Base-by-base conservation (phyloP, 2,329 filamentous ascomycete genomes). In the Hirsutella minnesotensis region DNA sequence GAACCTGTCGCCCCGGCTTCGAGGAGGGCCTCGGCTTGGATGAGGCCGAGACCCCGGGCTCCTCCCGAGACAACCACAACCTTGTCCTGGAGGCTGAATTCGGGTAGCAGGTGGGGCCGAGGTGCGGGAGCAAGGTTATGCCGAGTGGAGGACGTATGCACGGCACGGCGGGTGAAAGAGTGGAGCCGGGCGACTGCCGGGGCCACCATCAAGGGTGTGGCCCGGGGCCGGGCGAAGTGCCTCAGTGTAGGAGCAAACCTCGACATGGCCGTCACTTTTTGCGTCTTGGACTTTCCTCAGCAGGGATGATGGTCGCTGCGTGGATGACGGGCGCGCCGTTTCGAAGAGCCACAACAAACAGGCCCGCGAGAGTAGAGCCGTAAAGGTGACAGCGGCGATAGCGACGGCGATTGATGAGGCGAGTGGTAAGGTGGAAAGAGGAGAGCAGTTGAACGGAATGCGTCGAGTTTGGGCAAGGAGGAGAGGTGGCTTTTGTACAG, bases 11-110 rank as follows among this genome's bases (percentile, higher is more conserved):
- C 86, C 30, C 86, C 86, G 9, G 85, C 85, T 60, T 92, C 85
- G 33, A 90, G 66, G 38, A 92, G 67, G 7, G 84, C 86, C 56
- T 90, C 83, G 35, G 82, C 76, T 58, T 90, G 83, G 19, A 83
- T 81, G 34, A 94, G 68, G 34, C 86, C 86, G 9, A 94, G 69
- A 3, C 87, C 86, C 46, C 84, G 75, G 8, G 79, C 86, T 44
- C 75, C 86, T 39, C 86, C 86, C 2, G 84, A 84, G 18, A 94
- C 82, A 37, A 88, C 63, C 42, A 89, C 72, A 15, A 89, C 80
- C 60, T 83, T 87, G 62, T 77, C 75, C 49, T 75, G 71, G 49
- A 94, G 72, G 54, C 73, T 81, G 67, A 92, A 92, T 56, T 92
- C 86, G 37, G 83, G 79, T 40, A 89, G 62, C 12, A 62, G 47